Conservation (phyloP, 2,329 filamentous ascomycete species). For the Neonectria faginata region DNA sequence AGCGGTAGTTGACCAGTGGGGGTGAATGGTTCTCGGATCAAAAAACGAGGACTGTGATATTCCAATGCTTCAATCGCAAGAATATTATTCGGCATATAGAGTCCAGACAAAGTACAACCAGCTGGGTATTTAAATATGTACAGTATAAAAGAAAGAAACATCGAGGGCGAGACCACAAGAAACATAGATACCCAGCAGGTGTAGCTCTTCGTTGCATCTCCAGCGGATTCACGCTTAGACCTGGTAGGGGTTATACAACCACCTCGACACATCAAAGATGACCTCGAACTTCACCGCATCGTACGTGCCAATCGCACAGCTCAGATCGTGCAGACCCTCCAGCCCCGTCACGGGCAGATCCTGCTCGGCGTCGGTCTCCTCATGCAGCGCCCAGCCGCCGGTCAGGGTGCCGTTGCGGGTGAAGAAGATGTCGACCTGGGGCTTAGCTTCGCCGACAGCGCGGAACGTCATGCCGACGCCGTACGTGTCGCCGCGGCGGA, state of each 20-base stretch:
- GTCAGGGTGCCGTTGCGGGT: constrained; percentile 72
- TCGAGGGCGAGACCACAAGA: not conserved
- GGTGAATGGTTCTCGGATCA: not conserved
- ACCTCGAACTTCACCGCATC: constrained; percentile 76
- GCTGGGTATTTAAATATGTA: not conserved
- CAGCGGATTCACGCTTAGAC: constrained; percentile 23
- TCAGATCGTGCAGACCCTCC: constrained; percentile 77
- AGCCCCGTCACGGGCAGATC: constrained; percentile 74
- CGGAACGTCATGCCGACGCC: constrained; percentile 78
- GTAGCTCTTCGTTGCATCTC: not conserved
- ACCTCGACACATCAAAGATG: constrained; percentile 68
- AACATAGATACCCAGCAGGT: not conserved
- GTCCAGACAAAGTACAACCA: not conserved
- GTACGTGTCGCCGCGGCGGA: constrained; percentile 73
- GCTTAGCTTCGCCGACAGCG: constrained; percentile 46
- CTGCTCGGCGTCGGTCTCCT: constrained; percentile 74
- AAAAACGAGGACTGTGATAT: not conserved
- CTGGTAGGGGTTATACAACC: constrained; percentile 61
- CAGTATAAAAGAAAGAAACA: not conserved
- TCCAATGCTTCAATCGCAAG: not conserved
- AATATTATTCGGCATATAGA: too few species aligned
- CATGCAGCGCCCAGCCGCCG: constrained; percentile 78
- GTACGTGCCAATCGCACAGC: constrained; percentile 77
- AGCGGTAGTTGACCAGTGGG: not conserved
- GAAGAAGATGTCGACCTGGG: constrained; percentile 67